Evolutionary conservation across 2,329 filamentous ascomycete species (phyloP), one percentile per base, ranked within the genome.

Genomic region (Trematosphaeria pertusa): DNA sequence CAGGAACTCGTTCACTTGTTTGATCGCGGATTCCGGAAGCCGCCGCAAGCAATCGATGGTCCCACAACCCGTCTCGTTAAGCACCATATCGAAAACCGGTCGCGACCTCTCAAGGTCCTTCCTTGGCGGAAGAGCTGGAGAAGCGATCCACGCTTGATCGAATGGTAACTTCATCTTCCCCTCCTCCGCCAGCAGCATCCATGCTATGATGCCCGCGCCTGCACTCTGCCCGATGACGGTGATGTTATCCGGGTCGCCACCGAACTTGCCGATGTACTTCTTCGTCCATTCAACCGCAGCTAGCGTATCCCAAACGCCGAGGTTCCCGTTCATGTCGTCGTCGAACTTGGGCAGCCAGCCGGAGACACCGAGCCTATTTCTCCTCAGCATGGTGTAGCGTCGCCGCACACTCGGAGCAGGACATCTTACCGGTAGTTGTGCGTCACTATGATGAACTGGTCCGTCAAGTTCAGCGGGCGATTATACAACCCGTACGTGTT

Each of bases 211-310:
- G 5, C 36, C 36, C 3, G 48, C 63, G 4, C 61, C 62, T 22
- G 59, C 58, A 65, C 39, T 39, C 48, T 72, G 66, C 5, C 65
- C 62, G 38, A 71, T 70, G 7, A 66, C 43, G 1, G 65, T 72
- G 8, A 69, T 55, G 2, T 54, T 39, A 14, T 54, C 36, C 3
- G 68, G 56, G 34, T 70, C 56, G 14, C 59, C 58, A 7, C 59
- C 59, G 30, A 63, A 64, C 14, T 48, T 40, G n/a, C 33, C 31
- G 46, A 72, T 69, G 48, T 74, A 62, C 43, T 64, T 56, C 8
- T 63, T 65, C 0, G 78, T 70, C 77, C 77, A 79, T 38, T 78
- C 71, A 5, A 79, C 62, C 0, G 76, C 78, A 20, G 73, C 71
- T 37, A 79, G 73, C 54, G 78, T 73, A 53, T 80, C 78, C 5